Percentiles rank a stretch among this genome's conserved stretches.
Conservation (phyloP, 2,329 filamentous ascomycete species). For the Alternaria novae-zelandiae region DNA sequence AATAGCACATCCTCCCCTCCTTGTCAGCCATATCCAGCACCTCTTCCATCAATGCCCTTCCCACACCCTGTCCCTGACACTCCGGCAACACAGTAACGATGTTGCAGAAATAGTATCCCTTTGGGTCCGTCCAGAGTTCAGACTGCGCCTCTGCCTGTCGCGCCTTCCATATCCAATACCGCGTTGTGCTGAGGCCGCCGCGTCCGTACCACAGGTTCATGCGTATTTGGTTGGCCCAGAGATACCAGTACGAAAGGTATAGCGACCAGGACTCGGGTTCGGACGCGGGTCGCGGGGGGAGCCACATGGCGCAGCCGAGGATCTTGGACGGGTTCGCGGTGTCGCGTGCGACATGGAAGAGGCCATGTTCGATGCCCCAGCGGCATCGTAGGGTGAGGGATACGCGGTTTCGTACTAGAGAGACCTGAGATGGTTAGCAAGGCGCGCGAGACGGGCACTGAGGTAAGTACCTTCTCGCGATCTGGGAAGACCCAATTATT, state of each 20-base stretch:
- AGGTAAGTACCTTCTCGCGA: constrained; percentile 56
- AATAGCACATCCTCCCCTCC: constrained; percentile 70
- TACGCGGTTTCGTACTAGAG: constrained; percentile 64
- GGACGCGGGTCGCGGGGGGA: constrained; percentile 61
- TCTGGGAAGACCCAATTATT: constrained; percentile 69
- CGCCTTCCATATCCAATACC: constrained; percentile 77
- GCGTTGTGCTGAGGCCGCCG: constrained; percentile 70
- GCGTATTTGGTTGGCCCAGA: constrained; percentile 69
- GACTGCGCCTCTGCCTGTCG: constrained; percentile 67
- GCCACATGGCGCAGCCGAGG: constrained; percentile 76
- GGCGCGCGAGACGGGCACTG: not conserved
- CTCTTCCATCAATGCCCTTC: constrained; percentile 67
- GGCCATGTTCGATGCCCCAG: constrained; percentile 73
- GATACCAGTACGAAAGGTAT: constrained; percentile 68
- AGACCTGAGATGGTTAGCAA: constrained; percentile 29
- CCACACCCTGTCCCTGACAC: constrained; percentile 70
- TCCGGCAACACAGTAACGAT: constrained; percentile 73
- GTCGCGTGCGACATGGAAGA: constrained; percentile 74
- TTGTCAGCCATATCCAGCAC: constrained; percentile 69
- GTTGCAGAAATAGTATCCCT: constrained; percentile 78
- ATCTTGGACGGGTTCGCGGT: constrained; percentile 57
- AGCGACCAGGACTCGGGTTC: constrained; percentile 64
- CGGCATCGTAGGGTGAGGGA: constrained; percentile 70
- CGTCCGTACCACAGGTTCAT: constrained; percentile 74
- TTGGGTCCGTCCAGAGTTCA: constrained; percentile 68